A percentile compares a stretch with the other conserved stretches of the same genome.
Evolutionary conservation across 345 rosid species (phyloP).

Genomic region (Bruguiera gymnorhiza): DNA sequence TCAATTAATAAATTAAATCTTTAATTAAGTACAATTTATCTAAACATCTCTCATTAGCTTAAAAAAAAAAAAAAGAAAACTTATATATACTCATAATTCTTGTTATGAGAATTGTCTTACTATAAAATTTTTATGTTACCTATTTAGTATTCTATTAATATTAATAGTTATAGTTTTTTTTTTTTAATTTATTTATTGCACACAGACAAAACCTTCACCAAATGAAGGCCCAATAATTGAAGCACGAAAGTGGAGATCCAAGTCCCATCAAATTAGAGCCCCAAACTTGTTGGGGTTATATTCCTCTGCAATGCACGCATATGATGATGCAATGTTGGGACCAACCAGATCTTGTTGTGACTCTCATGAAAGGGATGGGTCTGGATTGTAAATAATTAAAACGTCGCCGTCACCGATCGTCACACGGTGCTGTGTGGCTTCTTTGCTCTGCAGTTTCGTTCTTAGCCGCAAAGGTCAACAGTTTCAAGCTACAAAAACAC

Average conservation of each 20-base stretch:
- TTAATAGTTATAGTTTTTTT: not conserved
- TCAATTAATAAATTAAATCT: no score
- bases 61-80: no score
- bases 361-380: not conserved
- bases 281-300: not conserved
- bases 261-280: not conserved
- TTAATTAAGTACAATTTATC: no score
- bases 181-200: not conserved
- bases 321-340: constrained; percentile 1
- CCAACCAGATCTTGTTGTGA: constrained; percentile 21
- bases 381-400: constrained; percentile 14
- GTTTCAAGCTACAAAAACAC: constrained; percentile 21
- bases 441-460: constrained; percentile 60
- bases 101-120: no score
- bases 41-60: no score
- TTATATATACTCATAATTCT: no score
- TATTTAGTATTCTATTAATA: no score
- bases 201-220: not conserved
- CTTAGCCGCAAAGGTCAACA: constrained; percentile 45
- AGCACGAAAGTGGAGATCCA: not conserved
- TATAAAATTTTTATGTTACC: no score
- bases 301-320: not conserved
- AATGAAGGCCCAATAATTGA: not conserved
- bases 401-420: constrained; percentile 34
- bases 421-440: constrained; percentile 21